Evolutionary conservation across 495 filamentous ascomycete genomes (phyloP), one percentile per base, ranked within the genome.

Genomic region (Penicillium lagena): DNA sequence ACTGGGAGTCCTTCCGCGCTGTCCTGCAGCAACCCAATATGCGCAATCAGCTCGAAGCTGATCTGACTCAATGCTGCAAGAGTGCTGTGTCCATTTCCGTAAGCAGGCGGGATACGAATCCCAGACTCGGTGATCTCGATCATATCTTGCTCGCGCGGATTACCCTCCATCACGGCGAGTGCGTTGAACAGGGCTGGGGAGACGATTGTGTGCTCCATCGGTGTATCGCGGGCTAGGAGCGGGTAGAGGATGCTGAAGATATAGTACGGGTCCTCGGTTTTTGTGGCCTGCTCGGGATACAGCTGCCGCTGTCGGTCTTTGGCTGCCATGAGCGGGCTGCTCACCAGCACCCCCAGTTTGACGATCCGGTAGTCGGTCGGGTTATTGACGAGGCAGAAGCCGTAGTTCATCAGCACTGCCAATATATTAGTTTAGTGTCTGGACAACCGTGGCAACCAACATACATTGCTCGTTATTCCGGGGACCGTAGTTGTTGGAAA

Each of bases 401-500:
- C 83, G 39, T 86, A 86, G 35, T 82, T 83, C 63, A 85, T 68
- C 40, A 86, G 66, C 29, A 86, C 79, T 81, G 15, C 7, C 15
- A 22, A 10, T 2, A 34, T 32, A 28, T 47, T 55, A 28, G 59
- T 32, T 51, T 22, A 28, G 12, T 41, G 12, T 22, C 9, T 32
- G 27, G 4, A 22, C 22, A 22, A 22, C 22, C 22, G 22, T 4
- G 22, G 22, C 22, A 3, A 22, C 4, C 22, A 22, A 66, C 73
- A 35, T 51, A 80, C 79, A 55, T 52, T 85, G 80, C 51, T 80
- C 82, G 46, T 87, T 87, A 40, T 76, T 70, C 39, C 84, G 81
- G 4, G 80, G 75, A 0, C 77, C 82, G 46, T 87, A 87, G 54
- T 87, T 87, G 52, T 87, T 87, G 17, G 67, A 75, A 13, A 86